Conservation (phyloP, 768 basidiomycete genomes). For the Phlegmacium glaucopus region DNA sequence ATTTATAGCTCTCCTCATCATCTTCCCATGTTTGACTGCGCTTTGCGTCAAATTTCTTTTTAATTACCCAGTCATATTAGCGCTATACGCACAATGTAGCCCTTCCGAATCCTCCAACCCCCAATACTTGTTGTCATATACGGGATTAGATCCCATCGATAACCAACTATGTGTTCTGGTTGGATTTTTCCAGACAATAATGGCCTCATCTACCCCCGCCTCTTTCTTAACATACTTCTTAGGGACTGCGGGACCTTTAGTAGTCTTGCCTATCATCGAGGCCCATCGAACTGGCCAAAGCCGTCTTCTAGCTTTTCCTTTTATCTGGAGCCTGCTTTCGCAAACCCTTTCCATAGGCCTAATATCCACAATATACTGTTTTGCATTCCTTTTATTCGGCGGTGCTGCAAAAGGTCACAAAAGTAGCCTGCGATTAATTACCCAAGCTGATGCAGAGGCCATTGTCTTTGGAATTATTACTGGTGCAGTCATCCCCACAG, state of each 20-base stretch:
- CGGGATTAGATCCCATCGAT: constrained; percentile 34
- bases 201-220: constrained; percentile 25
- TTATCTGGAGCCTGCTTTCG: constrained; percentile 35
- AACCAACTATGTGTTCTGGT: constrained; percentile 39
- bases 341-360: constrained; percentile 43
- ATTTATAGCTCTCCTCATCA: constrained; percentile 13
- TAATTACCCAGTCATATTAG: constrained; percentile 24
- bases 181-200: constrained; percentile 43
- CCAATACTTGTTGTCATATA: constrained; percentile 39
- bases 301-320: constrained; percentile 36
- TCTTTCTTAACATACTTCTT: constrained; percentile 37
- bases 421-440: constrained; percentile 16
- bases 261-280: constrained; percentile 43
- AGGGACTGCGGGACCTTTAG: constrained; percentile 28
- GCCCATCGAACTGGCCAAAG: constrained; percentile 35
- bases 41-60: constrained; percentile 32
- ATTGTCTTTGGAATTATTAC: constrained; percentile 45
- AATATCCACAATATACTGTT: constrained; percentile 45
- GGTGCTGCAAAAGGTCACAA: constrained; percentile 21
- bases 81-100: constrained; percentile 33
- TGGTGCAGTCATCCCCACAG: constrained; percentile 45
- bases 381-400: constrained; percentile 40
- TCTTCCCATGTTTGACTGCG: constrained; percentile 37
- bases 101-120: constrained; percentile 5
- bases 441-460: constrained; percentile 48